phyloP scores from a whole-genome alignment of 345 rosid genomes.

The Dipteronia sinensis region DNA sequence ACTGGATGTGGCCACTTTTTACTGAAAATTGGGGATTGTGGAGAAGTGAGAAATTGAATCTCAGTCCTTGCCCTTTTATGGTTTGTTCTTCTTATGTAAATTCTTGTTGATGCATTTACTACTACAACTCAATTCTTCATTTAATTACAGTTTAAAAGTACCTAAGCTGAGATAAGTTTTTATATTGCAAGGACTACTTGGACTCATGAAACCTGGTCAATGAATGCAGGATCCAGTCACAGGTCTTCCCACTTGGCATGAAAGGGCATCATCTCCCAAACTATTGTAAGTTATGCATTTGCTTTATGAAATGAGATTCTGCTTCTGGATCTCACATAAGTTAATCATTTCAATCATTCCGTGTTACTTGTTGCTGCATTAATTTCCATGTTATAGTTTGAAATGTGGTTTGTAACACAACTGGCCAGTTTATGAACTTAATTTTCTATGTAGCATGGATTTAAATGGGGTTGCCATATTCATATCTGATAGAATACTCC shows the following conservation, averaged over 20 bases:
- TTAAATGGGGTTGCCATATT: background rate
- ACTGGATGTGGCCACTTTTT: conserved; percentile 99
- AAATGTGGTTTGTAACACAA: background rate
- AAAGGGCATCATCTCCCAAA: conserved; percentile 59
- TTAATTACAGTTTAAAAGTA: conserved; percentile 3
- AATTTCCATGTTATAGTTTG: background rate
- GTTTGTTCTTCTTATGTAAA: conserved; percentile 41
- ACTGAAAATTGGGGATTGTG: conserved; percentile 78
- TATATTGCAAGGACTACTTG: conserved; percentile 3
- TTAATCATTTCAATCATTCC: background rate
- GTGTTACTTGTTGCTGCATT: background rate
- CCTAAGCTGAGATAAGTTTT: background rate
- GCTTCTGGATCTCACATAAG: background rate
- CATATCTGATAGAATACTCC: background rate
- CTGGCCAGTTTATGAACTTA: background rate
- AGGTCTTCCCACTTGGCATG: conserved; percentile 74
- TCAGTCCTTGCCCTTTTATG: conserved; percentile 76
- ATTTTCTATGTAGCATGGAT: background rate
- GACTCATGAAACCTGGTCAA: conserved; percentile 18
- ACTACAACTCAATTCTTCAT: background rate
- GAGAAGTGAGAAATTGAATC: conserved; percentile 72
- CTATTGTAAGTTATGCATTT: conserved; percentile 62
- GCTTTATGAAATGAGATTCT: background rate
- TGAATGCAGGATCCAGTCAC: conserved; percentile 85
- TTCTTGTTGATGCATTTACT: background rate